phyloP scores from a whole-genome alignment of 257 asterid genomes.

The Solanum infundibuliforme region DNA sequence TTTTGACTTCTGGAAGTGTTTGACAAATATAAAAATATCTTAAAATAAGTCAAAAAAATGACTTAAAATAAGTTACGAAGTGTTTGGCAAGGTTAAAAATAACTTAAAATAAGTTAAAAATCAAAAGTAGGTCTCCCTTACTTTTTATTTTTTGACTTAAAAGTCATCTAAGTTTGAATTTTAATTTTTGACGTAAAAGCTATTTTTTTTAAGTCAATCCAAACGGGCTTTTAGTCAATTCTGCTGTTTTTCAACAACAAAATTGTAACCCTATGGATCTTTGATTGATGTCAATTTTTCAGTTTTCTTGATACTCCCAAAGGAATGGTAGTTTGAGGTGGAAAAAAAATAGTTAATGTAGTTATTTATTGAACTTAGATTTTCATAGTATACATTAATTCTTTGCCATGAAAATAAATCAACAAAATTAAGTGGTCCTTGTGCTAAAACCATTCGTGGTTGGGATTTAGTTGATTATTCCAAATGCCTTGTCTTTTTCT shows the following conservation, averaged over 20 bases:
- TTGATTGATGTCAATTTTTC: background rate
- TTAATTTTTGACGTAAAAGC: fast-evolving
- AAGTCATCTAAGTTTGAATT: too few species aligned
- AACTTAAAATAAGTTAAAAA: too few species aligned
- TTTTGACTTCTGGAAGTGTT: too few species aligned
- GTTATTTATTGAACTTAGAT: background rate
- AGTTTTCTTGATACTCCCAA: background rate
- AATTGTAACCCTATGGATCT: background rate
- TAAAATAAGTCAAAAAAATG: too few species aligned
- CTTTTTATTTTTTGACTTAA: too few species aligned
- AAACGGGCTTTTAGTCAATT: too few species aligned
- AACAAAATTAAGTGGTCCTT: background rate
- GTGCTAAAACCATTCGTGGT: background rate
- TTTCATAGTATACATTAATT: background rate
- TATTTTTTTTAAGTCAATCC: too few species aligned
- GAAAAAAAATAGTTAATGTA: background rate
- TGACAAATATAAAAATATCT: too few species aligned
- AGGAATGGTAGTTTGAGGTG: background rate
- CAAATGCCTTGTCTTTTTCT: background rate
- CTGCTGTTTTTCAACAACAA: background rate
- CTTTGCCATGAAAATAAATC: background rate
- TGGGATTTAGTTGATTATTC: background rate
- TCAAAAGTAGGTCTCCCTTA: too few species aligned
- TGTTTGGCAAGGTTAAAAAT: too few species aligned
- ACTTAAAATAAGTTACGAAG: too few species aligned